phyloP scores from a whole-genome alignment of 2,329 filamentous ascomycete species.

The Microsporum audouinii region DNA sequence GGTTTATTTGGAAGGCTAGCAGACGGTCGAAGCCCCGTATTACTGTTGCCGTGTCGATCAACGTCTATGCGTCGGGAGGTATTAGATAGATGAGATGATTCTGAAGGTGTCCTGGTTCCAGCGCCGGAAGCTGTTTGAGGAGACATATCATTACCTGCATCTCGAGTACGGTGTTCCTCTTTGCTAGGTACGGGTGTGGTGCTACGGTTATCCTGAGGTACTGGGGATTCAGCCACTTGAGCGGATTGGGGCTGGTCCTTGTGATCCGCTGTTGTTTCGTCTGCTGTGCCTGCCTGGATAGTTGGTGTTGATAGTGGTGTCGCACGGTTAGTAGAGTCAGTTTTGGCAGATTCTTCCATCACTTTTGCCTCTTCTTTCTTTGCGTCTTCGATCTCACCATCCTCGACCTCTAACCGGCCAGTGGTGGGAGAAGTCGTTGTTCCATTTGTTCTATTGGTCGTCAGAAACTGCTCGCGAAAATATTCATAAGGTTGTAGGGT shows the following conservation, averaged over 20 bases:
- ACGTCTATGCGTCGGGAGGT: conserved; percentile 31
- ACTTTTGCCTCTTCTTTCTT: conserved; percentile 27
- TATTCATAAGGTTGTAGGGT: conserved; percentile 1
- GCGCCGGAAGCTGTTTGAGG: background rate
- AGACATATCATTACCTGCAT: conserved; percentile 2
- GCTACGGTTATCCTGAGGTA: background rate
- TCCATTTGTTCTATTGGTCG: conserved; percentile 21
- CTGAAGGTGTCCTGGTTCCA: conserved; percentile 15
- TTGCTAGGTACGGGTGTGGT: background rate
- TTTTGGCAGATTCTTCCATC: background rate
- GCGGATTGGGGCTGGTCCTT: background rate
- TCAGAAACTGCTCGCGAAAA: conserved; percentile 16
- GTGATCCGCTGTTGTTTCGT: background rate
- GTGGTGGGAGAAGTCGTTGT: conserved; percentile 17
- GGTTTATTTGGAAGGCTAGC: conserved; percentile 27
- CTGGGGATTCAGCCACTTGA: background rate
- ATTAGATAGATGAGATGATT: conserved; percentile 22
- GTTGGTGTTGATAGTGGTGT: background rate
- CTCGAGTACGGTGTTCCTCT: conserved; percentile 2
- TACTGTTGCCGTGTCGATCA: conserved; percentile 21
- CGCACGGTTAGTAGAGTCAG: background rate
- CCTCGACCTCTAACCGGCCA: conserved; percentile 31
- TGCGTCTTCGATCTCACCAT: conserved; percentile 38
- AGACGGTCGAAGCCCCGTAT: conserved; percentile 23
- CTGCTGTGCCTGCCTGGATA: background rate